Base-by-base conservation (phyloP, 805 yeast species). In the Kluyveromyces dobzhanskii region DNA sequence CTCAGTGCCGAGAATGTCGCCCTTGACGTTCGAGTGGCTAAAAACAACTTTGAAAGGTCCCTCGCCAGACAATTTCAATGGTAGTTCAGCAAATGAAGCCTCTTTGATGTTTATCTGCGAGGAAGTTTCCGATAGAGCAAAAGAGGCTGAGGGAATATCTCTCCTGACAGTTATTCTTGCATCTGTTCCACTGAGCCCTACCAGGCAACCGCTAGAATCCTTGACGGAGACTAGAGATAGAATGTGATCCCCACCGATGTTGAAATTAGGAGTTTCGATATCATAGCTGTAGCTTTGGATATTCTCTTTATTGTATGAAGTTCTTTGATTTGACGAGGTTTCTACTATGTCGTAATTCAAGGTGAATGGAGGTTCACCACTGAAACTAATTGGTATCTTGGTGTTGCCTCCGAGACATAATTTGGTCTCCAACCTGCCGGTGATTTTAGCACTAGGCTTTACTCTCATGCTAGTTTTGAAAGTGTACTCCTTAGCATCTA, bases 311-410 rank as follows among this genome's bases (percentile, higher is more conserved):
- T 60, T 57, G 35, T 62, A 69, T 4, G 74, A 59, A 11, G 65
- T 54, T 45, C 76, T 64, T 44, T 71, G 69, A 43, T 70, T 69
- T 2, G 78, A 70, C 5, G 63, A 59, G 3, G 70, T 73, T 38
- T 80, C 80, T 14, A 81, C 58, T 17, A 90, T 63, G 39, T 78
- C 83, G 59, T 87, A 88, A 17, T 66, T 68, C 39, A 92, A 66
- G 2, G 72, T 64, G 48, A 81, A 85, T 3, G 97, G 97, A 0
- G 82, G 74, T 46, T 78, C 78, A 11, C 99, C 99, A 35, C 73
- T 76, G 17, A 92, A 70, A 8, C 57, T 54, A 3, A 90, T 68
- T 0, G 80, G 78, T 4, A 83, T 60, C 2, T 53, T 48, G 38
- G 68, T 65, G 3, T 51, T 51, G 16, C 70, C 70, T 6, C 75